Evolutionary conservation across 345 rosid genomes (phyloP).

Genomic region (Melaleuca alternifolia): DNA sequence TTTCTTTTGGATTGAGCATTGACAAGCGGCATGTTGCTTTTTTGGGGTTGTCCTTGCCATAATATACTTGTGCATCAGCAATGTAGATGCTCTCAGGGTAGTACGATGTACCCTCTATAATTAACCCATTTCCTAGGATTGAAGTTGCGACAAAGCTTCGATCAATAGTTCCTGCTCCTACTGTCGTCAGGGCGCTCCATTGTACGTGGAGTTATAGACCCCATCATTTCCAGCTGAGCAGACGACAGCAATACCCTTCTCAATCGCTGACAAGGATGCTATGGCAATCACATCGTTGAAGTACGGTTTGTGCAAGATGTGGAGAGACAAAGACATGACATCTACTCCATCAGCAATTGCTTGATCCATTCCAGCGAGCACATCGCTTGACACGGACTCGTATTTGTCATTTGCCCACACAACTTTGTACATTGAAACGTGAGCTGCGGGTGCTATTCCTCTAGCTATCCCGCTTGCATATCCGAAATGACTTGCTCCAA

Average conservation of each 20-base stretch:
- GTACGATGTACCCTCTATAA: too few species aligned
- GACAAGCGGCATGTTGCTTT: slow-evolving; percentile 7
- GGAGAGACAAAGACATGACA: slow-evolving; percentile 17
- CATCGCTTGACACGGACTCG: slow-evolving; percentile 12
- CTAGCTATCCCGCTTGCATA: slow-evolving; percentile 25
- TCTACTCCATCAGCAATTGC: slow-evolving; percentile 19
- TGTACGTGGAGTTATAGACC: background rate
- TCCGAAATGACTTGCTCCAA: slow-evolving; percentile 26
- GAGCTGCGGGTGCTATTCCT: slow-evolving; percentile 29
- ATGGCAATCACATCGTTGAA: slow-evolving; percentile 6
- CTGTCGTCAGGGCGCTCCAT: slow-evolving; percentile 25
- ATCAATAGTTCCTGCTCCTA: slow-evolving; percentile 12
- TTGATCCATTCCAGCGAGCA: slow-evolving; percentile 19
- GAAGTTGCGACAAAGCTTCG: slow-evolving; percentile 3
- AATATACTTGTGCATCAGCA: background rate
- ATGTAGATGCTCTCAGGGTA: too few species aligned
- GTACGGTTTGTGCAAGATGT: slow-evolving; percentile 6
- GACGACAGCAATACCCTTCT: slow-evolving; percentile 15
- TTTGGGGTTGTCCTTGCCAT: background rate
- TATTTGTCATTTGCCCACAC: slow-evolving; percentile 9
- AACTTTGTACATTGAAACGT: slow-evolving; percentile 31
- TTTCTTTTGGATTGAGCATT: slow-evolving; percentile 15
- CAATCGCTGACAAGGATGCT: slow-evolving; percentile 13
- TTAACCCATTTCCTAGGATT: background rate
- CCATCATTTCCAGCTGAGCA: slow-evolving; percentile 20